Evolutionary conservation across 2,329 filamentous ascomycete genomes (phyloP).

Genomic region (Cytospora paraplurivora): DNA sequence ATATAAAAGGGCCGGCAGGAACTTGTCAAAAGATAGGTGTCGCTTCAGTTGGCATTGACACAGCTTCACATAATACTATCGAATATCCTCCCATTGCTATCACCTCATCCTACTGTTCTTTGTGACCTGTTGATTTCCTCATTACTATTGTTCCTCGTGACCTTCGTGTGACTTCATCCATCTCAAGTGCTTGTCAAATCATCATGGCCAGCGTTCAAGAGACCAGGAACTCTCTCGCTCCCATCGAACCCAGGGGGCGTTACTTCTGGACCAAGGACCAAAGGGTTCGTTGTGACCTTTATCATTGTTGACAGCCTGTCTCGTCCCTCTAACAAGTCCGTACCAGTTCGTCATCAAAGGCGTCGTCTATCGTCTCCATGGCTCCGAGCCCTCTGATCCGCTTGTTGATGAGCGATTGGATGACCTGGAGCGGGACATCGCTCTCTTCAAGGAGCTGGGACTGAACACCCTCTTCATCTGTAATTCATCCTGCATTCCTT

Average conservation of each 20-base stretch:
- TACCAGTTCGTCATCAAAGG: slow-evolving; percentile 28
- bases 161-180: neutral
- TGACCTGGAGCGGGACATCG: slow-evolving; percentile 31
- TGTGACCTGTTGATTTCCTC: neutral
- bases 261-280: slow-evolving; percentile 34
- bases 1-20: neutral
- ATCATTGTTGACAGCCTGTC: neutral
- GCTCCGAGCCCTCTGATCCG: slow-evolving; percentile 21
- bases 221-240: neutral
- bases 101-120: too few species aligned
- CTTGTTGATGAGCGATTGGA: slow-evolving; percentile 31
- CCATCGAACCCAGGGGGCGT: slow-evolving; percentile 33
- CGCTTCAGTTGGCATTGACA: neutral
- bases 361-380: slow-evolving; percentile 28
- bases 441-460: slow-evolving; percentile 33
- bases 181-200: neutral
- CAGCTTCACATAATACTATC: neutral
- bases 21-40: neutral
- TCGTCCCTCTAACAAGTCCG: neutral
- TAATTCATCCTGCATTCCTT: slow-evolving; percentile 20
- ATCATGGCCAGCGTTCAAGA: slow-evolving; percentile 3
- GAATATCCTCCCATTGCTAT: too few species aligned
- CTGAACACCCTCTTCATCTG: slow-evolving; percentile 36
- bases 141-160: neutral
- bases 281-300: slow-evolving; percentile 14